Percentiles rank a stretch among this genome's conserved stretches.
Conservation (phyloP, 1,284 basidiomycete genomes). For the Sporisorium graminicola region DNA sequence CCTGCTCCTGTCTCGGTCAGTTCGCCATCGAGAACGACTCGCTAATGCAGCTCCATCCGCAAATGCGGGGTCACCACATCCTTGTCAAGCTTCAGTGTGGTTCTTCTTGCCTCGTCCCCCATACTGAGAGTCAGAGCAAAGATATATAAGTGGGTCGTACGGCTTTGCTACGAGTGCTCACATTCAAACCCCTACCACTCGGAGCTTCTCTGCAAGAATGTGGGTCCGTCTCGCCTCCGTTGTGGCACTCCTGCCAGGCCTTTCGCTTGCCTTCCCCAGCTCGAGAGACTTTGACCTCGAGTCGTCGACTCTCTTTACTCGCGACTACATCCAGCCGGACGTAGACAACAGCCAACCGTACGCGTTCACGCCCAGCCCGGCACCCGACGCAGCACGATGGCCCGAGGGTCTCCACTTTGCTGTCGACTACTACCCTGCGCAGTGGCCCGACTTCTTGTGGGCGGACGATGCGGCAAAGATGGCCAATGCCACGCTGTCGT, state of each 20-base stretch:
- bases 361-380: slow-evolving; percentile 11
- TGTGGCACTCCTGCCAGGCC: slow-evolving; percentile 21
- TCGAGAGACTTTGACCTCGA: slow-evolving; percentile 74
- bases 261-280: slow-evolving; percentile 26
- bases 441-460: slow-evolving; percentile 50
- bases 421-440: slow-evolving; percentile 57
- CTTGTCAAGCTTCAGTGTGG: neutral
- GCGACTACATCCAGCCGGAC: slow-evolving; percentile 91
- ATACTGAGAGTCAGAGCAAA: neutral
- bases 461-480: slow-evolving; percentile 43
- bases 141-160: too few species aligned
- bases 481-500: slow-evolving; percentile 42
- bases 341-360: slow-evolving; percentile 23
- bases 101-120: neutral
- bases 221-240: slow-evolving; percentile 23
- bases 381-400: slow-evolving; percentile 32
- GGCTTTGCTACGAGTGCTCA: too few species aligned
- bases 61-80: slow-evolving; percentile 32
- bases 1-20: neutral
- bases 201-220: slow-evolving; percentile 20
- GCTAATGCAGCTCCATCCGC: neutral
- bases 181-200: neutral
- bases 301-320: slow-evolving; percentile 91
- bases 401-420: slow-evolving; percentile 43
- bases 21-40: slow-evolving; percentile 8